Conservation (phyloP, 1,139 yeast genomes). For the Pichia sp. region DNA sequence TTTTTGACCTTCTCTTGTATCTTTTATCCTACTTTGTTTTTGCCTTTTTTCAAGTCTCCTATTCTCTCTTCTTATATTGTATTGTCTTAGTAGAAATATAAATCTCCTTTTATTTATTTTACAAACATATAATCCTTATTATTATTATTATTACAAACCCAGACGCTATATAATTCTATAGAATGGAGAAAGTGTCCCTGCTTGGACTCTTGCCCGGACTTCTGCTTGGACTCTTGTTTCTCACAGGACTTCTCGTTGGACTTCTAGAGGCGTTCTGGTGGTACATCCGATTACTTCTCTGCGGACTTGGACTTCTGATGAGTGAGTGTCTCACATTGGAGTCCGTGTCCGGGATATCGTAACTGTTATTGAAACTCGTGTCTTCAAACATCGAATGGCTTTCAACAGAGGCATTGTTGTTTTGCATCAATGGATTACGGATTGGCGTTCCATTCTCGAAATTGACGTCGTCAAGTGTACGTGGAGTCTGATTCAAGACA, state of each 20-base stretch:
- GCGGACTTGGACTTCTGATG: slow-evolving; percentile 12
- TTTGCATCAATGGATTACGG: slow-evolving; percentile 1
- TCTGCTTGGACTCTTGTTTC: slow-evolving; percentile 6
- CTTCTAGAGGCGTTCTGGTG: slow-evolving; percentile 14
- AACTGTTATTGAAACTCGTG: slow-evolving; percentile 8
- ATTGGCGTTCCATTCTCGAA: background rate
- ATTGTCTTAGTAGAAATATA: slow-evolving; percentile 3
- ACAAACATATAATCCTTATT: no score
- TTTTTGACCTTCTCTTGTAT: no score
- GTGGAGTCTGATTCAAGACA: slow-evolving; percentile 5
- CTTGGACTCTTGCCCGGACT: no score
- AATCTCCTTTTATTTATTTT: no score
- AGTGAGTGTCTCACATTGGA: slow-evolving; percentile 11
- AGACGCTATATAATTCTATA: no score
- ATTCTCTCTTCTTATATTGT: background rate
- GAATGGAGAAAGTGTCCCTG: background rate
- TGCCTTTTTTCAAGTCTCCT: background rate
- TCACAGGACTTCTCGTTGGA: slow-evolving; percentile 13
- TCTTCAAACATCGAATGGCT: slow-evolving; percentile 20
- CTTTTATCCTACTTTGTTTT: background rate
- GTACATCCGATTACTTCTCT: background rate
- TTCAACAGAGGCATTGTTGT: slow-evolving; percentile 2
- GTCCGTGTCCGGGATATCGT: slow-evolving; percentile 11
- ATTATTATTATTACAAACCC: no score
- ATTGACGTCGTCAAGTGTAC: slow-evolving; percentile 3